These are phyloP conservation scores for Boletales sp. DNA, from an alignment of 768 basidiomycete species.

Conservation along the genomic window DNA sequence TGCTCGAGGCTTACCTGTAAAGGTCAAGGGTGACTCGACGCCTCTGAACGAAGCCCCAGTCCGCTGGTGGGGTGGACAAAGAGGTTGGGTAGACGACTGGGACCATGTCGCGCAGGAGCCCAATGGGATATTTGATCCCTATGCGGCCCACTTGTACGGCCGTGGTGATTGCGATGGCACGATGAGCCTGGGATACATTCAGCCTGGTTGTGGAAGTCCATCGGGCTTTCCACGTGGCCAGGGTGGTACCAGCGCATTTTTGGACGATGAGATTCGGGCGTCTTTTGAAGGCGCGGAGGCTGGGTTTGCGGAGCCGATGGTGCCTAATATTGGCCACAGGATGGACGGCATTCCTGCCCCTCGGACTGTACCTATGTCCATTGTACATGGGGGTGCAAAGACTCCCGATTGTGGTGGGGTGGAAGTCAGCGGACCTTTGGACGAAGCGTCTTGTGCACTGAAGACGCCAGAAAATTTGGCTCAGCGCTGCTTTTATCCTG, in stretches of 20 bases:
- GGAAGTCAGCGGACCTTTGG: neutral
- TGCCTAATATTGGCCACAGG: neutral
- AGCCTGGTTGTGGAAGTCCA: neutral
- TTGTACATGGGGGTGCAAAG: neutral
- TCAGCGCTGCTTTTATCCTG: neutral
- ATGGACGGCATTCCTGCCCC: constrained; percentile 4
- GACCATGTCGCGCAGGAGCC: constrained; percentile 1
- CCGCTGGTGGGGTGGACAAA: constrained; percentile 18
- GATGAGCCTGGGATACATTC: neutral
- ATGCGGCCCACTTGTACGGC: neutral
- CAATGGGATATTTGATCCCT: neutral
- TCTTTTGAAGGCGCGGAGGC: constrained; percentile 9
- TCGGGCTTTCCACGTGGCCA: neutral
- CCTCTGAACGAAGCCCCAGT: constrained; percentile 18
- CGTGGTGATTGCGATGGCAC: neutral
- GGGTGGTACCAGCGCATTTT: constrained; percentile 7
- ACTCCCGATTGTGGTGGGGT: neutral
- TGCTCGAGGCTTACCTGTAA: neutral
- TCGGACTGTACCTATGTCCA: constrained; percentile 6
- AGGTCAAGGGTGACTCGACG: constrained; percentile 3
- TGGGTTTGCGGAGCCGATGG: neutral
- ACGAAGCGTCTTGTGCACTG: neutral
- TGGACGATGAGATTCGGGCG: constrained; percentile 20
- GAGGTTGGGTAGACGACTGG: constrained; percentile 20
- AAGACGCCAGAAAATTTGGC: neutral